These are phyloP conservation scores for Domatiomyces globalis DNA, from an alignment of 2,329 filamentous ascomycete species.

Conservation along the genomic window DNA sequence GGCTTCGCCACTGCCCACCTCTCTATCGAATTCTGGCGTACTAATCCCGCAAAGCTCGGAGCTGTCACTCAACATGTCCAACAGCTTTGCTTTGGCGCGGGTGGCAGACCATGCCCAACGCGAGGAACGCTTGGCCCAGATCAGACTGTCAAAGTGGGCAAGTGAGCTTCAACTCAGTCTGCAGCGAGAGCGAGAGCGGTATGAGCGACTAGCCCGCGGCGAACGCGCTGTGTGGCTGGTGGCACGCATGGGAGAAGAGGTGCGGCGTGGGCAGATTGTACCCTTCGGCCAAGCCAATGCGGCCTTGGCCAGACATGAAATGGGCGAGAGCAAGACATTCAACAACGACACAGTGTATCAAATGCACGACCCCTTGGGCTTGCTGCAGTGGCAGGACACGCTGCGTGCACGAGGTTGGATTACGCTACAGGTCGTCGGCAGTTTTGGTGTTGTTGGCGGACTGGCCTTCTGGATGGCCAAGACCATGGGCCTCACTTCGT, in stretches of 20 bases:
- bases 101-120: slow-evolving; percentile 45
- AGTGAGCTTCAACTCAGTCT: slow-evolving; percentile 64
- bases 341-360: slow-evolving; percentile 19
- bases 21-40: slow-evolving; percentile 20
- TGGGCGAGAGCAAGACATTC: slow-evolving; percentile 11
- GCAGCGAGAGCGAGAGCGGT: slow-evolving; percentile 56
- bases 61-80: slow-evolving; percentile 20
- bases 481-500: slow-evolving; percentile 24
- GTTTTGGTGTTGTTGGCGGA: slow-evolving; percentile 59
- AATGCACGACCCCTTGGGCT: slow-evolving; percentile 63
- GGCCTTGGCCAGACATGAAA: slow-evolving; percentile 14
- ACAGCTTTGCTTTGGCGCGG: slow-evolving; percentile 47
- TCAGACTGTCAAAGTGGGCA: slow-evolving; percentile 72
- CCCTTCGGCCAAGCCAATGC: slow-evolving; percentile 29
- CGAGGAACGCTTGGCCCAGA: slow-evolving; percentile 48
- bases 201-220: slow-evolving; percentile 46
- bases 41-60: slow-evolving; percentile 18
- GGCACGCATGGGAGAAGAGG: slow-evolving; percentile 51
- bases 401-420: slow-evolving; percentile 52
- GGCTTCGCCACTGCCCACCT: slow-evolving; percentile 16
- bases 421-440: slow-evolving; percentile 58
- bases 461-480: slow-evolving; percentile 49
- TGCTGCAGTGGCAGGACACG: slow-evolving; percentile 55
- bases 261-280: slow-evolving; percentile 50
- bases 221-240: slow-evolving; percentile 58